Base-by-base conservation (phyloP, 2,329 filamentous ascomycete species). In the Calonectria honghensis region DNA sequence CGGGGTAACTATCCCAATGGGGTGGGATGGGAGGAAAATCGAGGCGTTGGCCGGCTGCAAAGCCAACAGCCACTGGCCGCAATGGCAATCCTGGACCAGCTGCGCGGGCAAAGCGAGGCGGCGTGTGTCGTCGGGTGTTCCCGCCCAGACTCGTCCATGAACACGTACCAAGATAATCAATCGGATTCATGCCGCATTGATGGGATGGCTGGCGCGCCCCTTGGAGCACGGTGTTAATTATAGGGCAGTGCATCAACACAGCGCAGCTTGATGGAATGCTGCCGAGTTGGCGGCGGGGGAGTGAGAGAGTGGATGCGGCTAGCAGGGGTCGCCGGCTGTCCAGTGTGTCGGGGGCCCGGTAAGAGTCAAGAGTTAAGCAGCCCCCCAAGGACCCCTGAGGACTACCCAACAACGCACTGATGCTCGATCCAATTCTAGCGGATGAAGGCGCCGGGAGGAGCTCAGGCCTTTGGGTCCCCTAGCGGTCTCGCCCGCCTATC, bases 101-200 rank as follows among this genome's bases (percentile, higher is more conserved):
- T 11, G n/a, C 57, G 7, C 37, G 4, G 16, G 51, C 14, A 61
- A 39, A 61, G 39, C 35, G 57, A 61, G 57, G 35, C 54, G 24
- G 48, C 65, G 50, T 52, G 32, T 63, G 35, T 63, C 29, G 35
- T 63, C 57, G 57, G 57, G 57, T 41, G 37, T 41, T 31, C 57
- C 57, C 57, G 57, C 41, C 35, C 37, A 63, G 24, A 63, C 24
- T 27, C 35, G 39, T 5, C 27, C 16, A 3, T 18, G 35, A 63
- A 41, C 35, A 41, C 32, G 54, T 35, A 57, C 14, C 20, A 32
- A 32, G 32, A 68, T 20, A 35, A 54, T 57, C 35, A 64, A 54
- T 45, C 59, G 41, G 63, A 39, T 61, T 31, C 63, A 45, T 67
- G 52, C 41, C 70, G 70, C 70, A 72, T 68, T 68, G 41, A 68